Conservation (phyloP, 257 asterid genomes). For the Primulina huaijiensis region DNA sequence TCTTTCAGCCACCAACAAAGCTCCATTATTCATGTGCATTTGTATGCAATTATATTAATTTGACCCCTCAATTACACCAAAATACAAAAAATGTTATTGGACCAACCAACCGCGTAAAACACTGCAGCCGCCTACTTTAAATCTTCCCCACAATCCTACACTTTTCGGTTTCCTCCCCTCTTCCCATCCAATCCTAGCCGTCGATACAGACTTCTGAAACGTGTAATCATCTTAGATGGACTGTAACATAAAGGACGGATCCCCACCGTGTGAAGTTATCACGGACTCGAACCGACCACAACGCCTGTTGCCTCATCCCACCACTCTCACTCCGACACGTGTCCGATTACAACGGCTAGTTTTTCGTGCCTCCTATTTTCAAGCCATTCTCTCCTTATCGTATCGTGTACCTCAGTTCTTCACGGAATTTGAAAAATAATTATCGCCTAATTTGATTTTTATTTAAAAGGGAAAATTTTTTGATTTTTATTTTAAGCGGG, state of each 20-base stretch:
- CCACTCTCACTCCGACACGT: constrained; percentile 37
- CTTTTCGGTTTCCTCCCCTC: neutral
- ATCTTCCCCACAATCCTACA: neutral
- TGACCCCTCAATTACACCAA: no score
- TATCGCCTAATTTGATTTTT: neutral
- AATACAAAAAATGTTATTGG: no score
- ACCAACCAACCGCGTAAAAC: no score
- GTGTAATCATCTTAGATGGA: neutral
- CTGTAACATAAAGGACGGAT: neutral
- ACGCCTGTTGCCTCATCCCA: constrained; percentile 27
- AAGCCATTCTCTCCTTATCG: neutral
- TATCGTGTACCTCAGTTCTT: constrained; percentile 23
- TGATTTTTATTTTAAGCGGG: neutral
- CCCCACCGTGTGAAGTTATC: neutral
- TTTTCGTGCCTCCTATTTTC: constrained; percentile 20
- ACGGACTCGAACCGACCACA: constrained; percentile 40
- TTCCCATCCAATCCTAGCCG: neutral
- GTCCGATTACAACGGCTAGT: constrained; percentile 55
- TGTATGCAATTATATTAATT: no score
- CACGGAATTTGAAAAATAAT: neutral
- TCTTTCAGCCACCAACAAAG: no score
- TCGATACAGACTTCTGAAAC: neutral
- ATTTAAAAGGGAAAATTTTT: neutral
- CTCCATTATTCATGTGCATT: no score
- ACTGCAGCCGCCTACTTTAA: no score